Conservation (phyloP, 257 asterid genomes). For the Paulownia fortunei region DNA sequence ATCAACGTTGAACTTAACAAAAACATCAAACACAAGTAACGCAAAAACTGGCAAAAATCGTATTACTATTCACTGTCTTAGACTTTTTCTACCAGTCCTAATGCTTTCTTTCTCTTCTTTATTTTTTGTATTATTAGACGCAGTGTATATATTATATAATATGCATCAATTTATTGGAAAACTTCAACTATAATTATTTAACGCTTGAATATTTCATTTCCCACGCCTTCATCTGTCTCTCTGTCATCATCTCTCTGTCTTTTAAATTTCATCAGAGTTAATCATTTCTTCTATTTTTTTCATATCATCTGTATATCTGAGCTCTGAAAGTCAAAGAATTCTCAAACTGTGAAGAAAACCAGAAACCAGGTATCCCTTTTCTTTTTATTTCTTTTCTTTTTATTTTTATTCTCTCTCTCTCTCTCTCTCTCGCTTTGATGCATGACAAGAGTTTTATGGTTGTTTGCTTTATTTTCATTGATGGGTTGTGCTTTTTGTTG, state of each 20-base stretch:
- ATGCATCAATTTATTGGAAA: too few species aligned
- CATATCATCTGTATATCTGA: neutral
- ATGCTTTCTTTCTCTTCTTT: neutral
- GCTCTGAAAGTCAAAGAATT: too few species aligned
- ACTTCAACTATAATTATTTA: neutral
- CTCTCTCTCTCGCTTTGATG: neutral
- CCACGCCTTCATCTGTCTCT: neutral
- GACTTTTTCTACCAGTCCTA: neutral
- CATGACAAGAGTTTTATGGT: neutral
- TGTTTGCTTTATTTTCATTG: neutral
- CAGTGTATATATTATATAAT: too few species aligned
- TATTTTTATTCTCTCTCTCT: neutral
- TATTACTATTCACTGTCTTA: too few species aligned
- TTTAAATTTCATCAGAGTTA: too few species aligned
- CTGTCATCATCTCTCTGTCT: neutral
- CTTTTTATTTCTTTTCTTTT: too few species aligned
- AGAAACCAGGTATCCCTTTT: neutral
- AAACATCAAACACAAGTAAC: too few species aligned
- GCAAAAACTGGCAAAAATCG: too few species aligned
- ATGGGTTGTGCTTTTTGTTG: constrained; percentile 30
- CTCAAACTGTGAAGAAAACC: too few species aligned
- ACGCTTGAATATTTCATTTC: neutral
- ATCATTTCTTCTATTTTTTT: too few species aligned
- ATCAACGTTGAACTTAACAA: constrained; percentile 3
- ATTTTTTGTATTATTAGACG: neutral